Percentiles rank a stretch among this genome's conserved stretches.
These are phyloP conservation scores for Verruconis gallopava DNA, from an alignment of 2,329 filamentous ascomycete species.

Conservation along the genomic window DNA sequence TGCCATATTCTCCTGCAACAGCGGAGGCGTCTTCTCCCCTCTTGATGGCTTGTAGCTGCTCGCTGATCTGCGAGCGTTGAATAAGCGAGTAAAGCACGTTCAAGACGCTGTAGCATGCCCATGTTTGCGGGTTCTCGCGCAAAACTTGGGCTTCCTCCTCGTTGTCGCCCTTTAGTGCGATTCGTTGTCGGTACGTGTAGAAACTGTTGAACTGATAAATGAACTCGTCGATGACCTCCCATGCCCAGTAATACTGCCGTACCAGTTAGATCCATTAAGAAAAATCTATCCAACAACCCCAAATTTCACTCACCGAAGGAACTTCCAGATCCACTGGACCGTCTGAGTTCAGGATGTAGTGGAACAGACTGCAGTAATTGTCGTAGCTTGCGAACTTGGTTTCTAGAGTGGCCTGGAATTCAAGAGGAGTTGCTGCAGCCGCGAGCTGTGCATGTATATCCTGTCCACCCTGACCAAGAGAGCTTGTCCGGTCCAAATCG, in stretches of 20 bases:
- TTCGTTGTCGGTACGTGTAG: slow-evolving; percentile 87
- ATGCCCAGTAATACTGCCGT: slow-evolving; percentile 89
- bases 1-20: slow-evolving; percentile 90
- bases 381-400: slow-evolving; percentile 99
- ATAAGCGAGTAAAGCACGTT: slow-evolving; percentile 99
- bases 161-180: slow-evolving; percentile 71
- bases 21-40: slow-evolving; percentile 77
- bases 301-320: slow-evolving; percentile 60
- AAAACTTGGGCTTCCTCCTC: slow-evolving; percentile 87
- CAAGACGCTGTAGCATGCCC: slow-evolving; percentile 98
- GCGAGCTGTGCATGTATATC: slow-evolving; percentile 88
- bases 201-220: slow-evolving; percentile 99
- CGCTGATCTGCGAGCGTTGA: slow-evolving; percentile 93
- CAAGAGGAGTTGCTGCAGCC: slow-evolving; percentile 84
- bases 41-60: slow-evolving; percentile 92
- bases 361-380: slow-evolving; percentile 97
- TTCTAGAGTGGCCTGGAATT: slow-evolving; percentile 91
- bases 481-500: slow-evolving; percentile 58
- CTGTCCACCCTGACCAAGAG: slow-evolving; percentile 55
- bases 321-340: slow-evolving; percentile 96
- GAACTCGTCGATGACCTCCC: slow-evolving; percentile 99
- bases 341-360: slow-evolving; percentile 98
- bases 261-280: slow-evolving; percentile 12
- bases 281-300: background rate
- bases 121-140: slow-evolving; percentile 94